A percentile compares a stretch with the other conserved stretches of the same genome.
Conservation (phyloP, 2,329 filamentous ascomycete genomes). For the Penicillium paneum region DNA sequence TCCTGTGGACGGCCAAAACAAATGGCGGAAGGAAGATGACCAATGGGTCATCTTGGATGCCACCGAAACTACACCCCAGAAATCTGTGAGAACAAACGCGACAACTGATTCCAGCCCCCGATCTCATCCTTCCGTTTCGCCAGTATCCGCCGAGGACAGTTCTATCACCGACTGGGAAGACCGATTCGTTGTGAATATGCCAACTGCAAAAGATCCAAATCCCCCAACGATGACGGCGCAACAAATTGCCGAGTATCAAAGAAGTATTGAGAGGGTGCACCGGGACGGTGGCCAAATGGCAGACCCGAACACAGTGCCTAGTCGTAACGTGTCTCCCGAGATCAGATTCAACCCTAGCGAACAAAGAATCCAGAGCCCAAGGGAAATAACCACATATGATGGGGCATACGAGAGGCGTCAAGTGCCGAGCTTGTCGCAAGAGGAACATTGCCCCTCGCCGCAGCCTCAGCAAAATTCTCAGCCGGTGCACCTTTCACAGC, state of each 20-base stretch:
- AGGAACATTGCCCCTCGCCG: background rate
- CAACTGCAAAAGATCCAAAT: conserved; percentile 42
- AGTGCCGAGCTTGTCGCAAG: background rate
- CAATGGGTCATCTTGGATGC: conserved; percentile 35
- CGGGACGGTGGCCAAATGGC: conserved; percentile 31
- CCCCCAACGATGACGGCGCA: conserved; percentile 40
- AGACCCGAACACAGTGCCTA: conserved; percentile 32
- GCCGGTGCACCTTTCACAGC: background rate
- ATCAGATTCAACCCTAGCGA: conserved; percentile 30
- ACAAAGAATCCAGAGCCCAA: conserved; percentile 13
- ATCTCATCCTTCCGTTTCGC: conserved; percentile 31
- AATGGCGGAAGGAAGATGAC: conserved; percentile 36
- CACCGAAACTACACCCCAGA: conserved; percentile 22
- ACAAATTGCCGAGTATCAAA: conserved; percentile 41
- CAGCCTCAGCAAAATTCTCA: background rate
- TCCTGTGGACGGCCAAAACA: conserved; percentile 17
- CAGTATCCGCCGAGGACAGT: conserved; percentile 29
- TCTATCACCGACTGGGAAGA: conserved; percentile 40
- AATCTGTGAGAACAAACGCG: conserved; percentile 18
- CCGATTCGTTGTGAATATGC: conserved; percentile 45
- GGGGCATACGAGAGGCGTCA: conserved; percentile 19
- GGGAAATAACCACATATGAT: conserved; percentile 11
- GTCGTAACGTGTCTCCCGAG: conserved; percentile 29
- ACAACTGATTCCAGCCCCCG: conserved; percentile 26
- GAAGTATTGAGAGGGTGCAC: conserved; percentile 34